phyloP scores from a whole-genome alignment of 2,329 filamentous ascomycete species.

The Diplodia corticola region DNA sequence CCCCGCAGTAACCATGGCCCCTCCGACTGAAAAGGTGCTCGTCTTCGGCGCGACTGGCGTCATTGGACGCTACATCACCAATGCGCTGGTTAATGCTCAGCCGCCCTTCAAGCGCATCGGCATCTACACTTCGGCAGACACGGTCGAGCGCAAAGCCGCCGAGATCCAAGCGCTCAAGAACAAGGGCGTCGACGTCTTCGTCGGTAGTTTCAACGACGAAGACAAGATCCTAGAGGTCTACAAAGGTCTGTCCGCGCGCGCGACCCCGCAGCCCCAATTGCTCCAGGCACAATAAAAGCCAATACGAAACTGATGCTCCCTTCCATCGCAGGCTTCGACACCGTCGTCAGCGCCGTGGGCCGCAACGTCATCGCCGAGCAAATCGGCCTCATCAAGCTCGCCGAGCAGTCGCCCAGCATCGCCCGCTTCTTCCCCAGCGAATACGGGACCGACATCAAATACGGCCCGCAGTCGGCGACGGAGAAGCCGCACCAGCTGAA shows the following conservation, averaged over 20 bases:
- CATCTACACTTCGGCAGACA: conserved; percentile 58
- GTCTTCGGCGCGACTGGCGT: conserved; percentile 56
- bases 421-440: conserved; percentile 68
- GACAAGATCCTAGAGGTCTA: conserved; percentile 59
- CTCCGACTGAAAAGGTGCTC: conserved; percentile 46
- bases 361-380: conserved; percentile 63
- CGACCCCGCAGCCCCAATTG: not conserved
- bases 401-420: conserved; percentile 55
- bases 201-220: conserved; percentile 56
- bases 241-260: conserved; percentile 46
- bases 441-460: conserved; percentile 67
- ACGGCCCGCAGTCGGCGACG: conserved; percentile 56
- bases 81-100: conserved; percentile 50
- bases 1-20: not conserved
- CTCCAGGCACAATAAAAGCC: too few relatives aligned
- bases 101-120: conserved; percentile 51
- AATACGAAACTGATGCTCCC: not conserved
- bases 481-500: conserved; percentile 72
- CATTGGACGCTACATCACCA: conserved; percentile 54
- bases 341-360: conserved; percentile 65
- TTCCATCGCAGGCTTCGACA: conserved; percentile 60
- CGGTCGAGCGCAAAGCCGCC: conserved; percentile 51
- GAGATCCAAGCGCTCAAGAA: conserved; percentile 50
- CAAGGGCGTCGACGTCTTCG: conserved; percentile 55
- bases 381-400: conserved; percentile 61